Evolutionary conservation across 179 eudicot genomes (phyloP).

Genomic region (Silene noctiflora): DNA sequence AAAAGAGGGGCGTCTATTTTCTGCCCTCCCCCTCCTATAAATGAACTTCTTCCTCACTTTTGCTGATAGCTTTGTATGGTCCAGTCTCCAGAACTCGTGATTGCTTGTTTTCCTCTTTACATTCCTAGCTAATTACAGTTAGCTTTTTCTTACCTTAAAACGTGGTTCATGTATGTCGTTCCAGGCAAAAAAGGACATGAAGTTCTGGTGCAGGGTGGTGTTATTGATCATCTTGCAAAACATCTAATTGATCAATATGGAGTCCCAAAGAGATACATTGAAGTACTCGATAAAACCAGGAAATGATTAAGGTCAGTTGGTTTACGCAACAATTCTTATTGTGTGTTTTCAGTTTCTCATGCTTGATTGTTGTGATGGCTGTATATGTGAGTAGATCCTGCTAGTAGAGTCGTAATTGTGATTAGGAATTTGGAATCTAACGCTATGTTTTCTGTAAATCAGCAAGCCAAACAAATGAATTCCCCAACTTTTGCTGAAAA

Average conservation of each 20-base stretch:
- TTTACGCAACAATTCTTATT: background rate
- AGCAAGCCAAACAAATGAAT: background rate
- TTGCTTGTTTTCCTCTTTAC: background rate
- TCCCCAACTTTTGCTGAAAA: background rate
- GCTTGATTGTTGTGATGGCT: background rate
- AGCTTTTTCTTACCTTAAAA: conserved; percentile 1
- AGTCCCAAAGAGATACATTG: conserved; percentile 84
- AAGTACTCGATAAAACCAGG: conserved; percentile 84
- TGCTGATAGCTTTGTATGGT: background rate
- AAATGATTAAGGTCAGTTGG: conserved; percentile 42
- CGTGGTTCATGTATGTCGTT: conserved; percentile 6
- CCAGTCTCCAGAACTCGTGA: background rate
- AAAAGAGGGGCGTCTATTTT: background rate
- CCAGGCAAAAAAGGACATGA: conserved; percentile 95
- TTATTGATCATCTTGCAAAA: conserved; percentile 86
- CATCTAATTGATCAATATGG: conserved; percentile 89
- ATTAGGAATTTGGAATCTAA: background rate
- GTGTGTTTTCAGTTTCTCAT: background rate
- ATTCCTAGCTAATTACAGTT: background rate
- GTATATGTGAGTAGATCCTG: conserved; percentile 4
- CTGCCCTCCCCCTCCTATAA: background rate
- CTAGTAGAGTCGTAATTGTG: background rate
- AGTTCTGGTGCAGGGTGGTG: conserved; percentile 94
- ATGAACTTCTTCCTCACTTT: conserved; percentile 4
- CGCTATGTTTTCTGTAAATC: background rate